Conservation (phyloP, 2,329 filamentous ascomycete species). For the Pezicula radicicola region DNA sequence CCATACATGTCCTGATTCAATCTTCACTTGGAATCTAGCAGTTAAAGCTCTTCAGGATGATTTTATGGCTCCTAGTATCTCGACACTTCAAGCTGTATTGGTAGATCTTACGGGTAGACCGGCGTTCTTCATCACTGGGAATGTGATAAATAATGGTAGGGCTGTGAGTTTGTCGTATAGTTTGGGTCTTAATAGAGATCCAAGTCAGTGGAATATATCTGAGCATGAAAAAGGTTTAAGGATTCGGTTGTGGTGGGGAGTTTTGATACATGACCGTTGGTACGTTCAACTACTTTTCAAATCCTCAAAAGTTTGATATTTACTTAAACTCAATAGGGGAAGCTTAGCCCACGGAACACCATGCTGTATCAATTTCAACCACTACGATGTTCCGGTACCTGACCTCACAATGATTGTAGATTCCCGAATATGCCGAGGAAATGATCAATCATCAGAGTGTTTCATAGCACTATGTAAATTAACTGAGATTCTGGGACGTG, state of each 20-base stretch:
- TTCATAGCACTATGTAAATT: slow-evolving; percentile 17
- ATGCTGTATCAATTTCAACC: slow-evolving; percentile 9
- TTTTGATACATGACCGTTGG: slow-evolving; percentile 54
- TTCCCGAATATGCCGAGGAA: neutral
- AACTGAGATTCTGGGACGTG: slow-evolving; percentile 16
- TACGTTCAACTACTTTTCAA: slow-evolving; percentile 17
- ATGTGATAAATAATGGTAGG: slow-evolving; percentile 46
- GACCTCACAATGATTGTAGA: slow-evolving; percentile 4
- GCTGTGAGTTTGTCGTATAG: slow-evolving; percentile 51
- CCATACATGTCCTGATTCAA: slow-evolving; percentile 52
- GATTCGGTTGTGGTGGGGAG: slow-evolving; percentile 54
- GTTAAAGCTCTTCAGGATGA: slow-evolving; percentile 58
- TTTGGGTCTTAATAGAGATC: slow-evolving; percentile 51
- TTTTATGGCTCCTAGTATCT: slow-evolving; percentile 54
- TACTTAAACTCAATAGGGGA: slow-evolving; percentile 8
- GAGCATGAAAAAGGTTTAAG: slow-evolving; percentile 46
- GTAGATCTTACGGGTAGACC: slow-evolving; percentile 59
- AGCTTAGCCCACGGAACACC: slow-evolving; percentile 21
- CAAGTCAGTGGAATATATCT: slow-evolving; percentile 48
- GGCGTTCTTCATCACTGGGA: slow-evolving; percentile 56
- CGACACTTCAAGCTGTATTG: slow-evolving; percentile 53
- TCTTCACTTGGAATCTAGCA: slow-evolving; percentile 61
- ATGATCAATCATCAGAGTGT: neutral
- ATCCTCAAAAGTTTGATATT: too few species aligned
- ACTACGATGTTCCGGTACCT: slow-evolving; percentile 20